Conservation (phyloP, 1,284 basidiomycete species). For the Microbotryum silenes-acaulis region DNA sequence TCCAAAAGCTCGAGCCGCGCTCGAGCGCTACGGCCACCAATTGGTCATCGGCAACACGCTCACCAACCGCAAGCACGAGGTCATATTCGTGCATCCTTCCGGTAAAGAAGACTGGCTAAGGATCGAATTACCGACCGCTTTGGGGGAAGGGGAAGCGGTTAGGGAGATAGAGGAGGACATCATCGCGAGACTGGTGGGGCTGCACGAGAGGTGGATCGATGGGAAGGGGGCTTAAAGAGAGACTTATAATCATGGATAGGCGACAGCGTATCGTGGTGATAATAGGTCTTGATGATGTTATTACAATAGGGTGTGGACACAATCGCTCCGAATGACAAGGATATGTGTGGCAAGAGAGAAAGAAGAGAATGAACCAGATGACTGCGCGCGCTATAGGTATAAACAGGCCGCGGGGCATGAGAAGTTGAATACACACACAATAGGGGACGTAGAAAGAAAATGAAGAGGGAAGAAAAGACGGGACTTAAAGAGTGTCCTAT, state of each 20-base stretch:
- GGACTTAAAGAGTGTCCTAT: no score
- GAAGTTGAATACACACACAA: no score
- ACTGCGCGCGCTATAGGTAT: no score
- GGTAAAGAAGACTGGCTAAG: no score
- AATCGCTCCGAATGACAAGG: background rate
- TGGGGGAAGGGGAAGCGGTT: conserved; percentile 18
- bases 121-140: no score
- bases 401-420: no score
- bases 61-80: conserved; percentile 77
- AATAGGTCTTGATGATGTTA: background rate
- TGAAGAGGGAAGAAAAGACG: no score
- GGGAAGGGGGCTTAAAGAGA: background rate
- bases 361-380: background rate
- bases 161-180: conserved; percentile 86
- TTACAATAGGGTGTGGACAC: background rate
- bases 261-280: background rate
- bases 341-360: background rate
- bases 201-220: conserved; percentile 64
- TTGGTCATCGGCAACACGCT: conserved; percentile 95
- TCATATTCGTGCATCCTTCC: conserved; percentile 62
- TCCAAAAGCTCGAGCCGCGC: conserved; percentile 79
- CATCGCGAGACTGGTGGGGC: conserved; percentile 59
- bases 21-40: conserved; percentile 92
- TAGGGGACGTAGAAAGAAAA: no score
- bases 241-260: background rate